Evolutionary conservation across 768 basidiomycete genomes (phyloP), one percentile per base, ranked within the genome.

Genomic region (Polyporus arcularius): DNA sequence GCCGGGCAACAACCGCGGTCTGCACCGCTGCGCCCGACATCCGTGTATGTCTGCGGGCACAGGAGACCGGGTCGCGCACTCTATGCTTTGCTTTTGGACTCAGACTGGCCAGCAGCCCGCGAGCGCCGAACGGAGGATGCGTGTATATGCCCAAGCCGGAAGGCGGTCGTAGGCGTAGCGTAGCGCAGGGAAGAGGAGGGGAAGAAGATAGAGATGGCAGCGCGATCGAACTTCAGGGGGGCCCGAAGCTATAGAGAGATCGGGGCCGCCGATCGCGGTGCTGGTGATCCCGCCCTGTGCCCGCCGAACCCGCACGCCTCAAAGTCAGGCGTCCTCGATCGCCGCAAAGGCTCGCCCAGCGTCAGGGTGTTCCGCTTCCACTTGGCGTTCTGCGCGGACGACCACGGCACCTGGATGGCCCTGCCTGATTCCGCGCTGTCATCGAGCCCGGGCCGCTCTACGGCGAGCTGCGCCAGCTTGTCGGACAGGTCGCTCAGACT

Each of bases 131-230:
- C 47, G 48, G 31, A 42, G 60, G 48, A 54, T 41, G 54, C 54
- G 54, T 61, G 60, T 55, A 50, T 61, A 47, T 48, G 48, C 40
- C 41, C 43, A 31, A 43, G 39, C 15, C 40, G 21, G 46, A 6
- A 51, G 39, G 49, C 39, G 28, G 18, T 43, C 40, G 38, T 3
- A 16, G 31, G 30, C 41, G 40, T 5, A 10, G 14, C 26, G 11
- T 9, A 4, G n/a, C 4, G 14, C 16, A n/a, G n/a, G 11, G 53
- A 47, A 35, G 51, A 18, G 16, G 40, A 50, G 40, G 26, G 10
- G 28, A n/a, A 4, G 47, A 40, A 16, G 40, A 35, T 10, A 38
- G n/a, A 7, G 38, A 49, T 4, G 47, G 38, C 11, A 31, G 35
- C 26, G 38, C 52, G 39, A 53, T 61, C 48, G 11, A 53, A 21